These are phyloP conservation scores for Xylaria sp. DNA, from an alignment of 2,329 filamentous ascomycete genomes.

Conservation along the genomic window DNA sequence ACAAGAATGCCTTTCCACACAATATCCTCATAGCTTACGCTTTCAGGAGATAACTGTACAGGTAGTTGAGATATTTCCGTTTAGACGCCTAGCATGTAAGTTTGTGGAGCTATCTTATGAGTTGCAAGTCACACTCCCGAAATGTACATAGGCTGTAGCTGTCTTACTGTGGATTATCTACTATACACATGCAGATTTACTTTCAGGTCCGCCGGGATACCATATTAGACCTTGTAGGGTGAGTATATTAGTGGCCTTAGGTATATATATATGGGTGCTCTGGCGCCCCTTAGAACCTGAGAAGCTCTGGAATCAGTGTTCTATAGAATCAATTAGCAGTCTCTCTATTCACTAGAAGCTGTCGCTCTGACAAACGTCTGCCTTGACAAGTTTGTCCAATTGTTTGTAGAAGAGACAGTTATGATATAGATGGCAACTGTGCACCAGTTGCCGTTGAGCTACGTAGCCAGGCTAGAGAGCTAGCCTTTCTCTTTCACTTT, in stretches of 20 bases:
- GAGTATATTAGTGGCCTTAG: not conserved
- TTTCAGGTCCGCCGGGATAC: not conserved
- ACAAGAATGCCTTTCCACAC: not conserved
- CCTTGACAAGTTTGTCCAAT: not conserved
- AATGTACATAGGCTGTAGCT: not conserved
- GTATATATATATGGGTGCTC: not conserved
- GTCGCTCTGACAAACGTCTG: not conserved
- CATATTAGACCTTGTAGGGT: not conserved
- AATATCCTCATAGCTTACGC: not conserved
- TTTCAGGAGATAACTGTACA: not conserved
- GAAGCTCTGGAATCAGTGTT: not conserved
- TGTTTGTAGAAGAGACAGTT: not conserved
- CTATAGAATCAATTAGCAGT: not conserved
- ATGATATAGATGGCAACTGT: not conserved
- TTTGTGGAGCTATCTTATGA: not conserved
- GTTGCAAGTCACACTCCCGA: not conserved
- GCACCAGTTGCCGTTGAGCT: too few relatives aligned
- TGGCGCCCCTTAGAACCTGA: not conserved
- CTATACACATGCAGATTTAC: not conserved
- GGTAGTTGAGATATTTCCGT: not conserved
- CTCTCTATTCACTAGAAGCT: not conserved
- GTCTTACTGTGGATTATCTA: not conserved
- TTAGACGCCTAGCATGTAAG: not conserved
- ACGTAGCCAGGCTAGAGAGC: too few relatives aligned
- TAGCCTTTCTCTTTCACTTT: too few relatives aligned